Conservation (phyloP, 495 filamentous ascomycete genomes). For the Aspergillus cavernicola region DNA sequence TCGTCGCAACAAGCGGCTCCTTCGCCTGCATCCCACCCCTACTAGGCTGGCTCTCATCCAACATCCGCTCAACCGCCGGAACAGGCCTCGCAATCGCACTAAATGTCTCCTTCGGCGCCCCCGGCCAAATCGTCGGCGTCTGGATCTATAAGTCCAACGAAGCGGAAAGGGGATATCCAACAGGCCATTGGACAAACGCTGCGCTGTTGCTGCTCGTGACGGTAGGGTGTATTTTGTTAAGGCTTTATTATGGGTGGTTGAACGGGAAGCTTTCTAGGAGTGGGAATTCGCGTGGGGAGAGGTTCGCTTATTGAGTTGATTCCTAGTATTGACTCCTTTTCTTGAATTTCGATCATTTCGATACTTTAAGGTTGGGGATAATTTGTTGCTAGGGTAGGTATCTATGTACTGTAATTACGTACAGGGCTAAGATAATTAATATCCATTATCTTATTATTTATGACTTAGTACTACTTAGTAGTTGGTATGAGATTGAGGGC, state of each 20-base stretch:
- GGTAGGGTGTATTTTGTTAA: slow-evolving; percentile 32
- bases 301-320: slow-evolving; percentile 28
- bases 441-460: too few species aligned
- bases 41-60: slow-evolving; percentile 67
- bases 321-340: neutral
- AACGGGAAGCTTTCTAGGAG: slow-evolving; percentile 24
- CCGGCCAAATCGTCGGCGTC: slow-evolving; percentile 67
- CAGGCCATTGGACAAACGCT: slow-evolving; percentile 57
- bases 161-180: slow-evolving; percentile 58
- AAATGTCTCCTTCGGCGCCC: slow-evolving; percentile 62
- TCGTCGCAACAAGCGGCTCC: slow-evolving; percentile 58
- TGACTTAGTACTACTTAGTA: slow-evolving; percentile 1
- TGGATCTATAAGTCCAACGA: slow-evolving; percentile 70
- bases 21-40: slow-evolving; percentile 60
- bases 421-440: too few species aligned
- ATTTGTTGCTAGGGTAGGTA: too few species aligned
- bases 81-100: slow-evolving; percentile 65
- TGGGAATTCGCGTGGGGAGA: slow-evolving; percentile 21
- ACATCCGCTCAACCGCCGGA: slow-evolving; percentile 59
- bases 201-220: slow-evolving; percentile 42
- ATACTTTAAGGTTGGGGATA: too few species aligned
- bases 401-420: too few species aligned
- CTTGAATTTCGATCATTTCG: neutral
- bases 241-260: slow-evolving; percentile 37
- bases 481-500: too few species aligned